Percentiles rank a stretch among this genome's conserved stretches.
Conservation (phyloP, 768 basidiomycete species). For the Tulasnella sp. region DNA sequence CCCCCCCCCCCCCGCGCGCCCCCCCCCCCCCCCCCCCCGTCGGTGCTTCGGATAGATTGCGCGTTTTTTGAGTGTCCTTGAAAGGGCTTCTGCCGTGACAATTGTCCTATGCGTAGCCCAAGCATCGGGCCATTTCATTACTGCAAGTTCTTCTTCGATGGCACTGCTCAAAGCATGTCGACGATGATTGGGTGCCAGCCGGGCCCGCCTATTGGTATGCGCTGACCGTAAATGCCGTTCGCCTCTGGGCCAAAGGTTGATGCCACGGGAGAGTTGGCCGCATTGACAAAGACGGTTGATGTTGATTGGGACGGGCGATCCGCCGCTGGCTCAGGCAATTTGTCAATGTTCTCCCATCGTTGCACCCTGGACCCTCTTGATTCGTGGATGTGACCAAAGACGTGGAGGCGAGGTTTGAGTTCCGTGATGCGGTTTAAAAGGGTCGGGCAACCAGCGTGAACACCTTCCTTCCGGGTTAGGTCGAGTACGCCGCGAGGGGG, state of each 20-base stretch:
- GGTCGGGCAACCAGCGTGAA: conserved; percentile 9
- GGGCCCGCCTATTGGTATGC: not conserved
- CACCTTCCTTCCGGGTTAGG: not conserved
- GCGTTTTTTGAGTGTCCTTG: not conserved
- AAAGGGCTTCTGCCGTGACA: not conserved
- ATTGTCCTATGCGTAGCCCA: not conserved
- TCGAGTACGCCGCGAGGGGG: conserved; percentile 14
- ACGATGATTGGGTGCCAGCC: conserved; percentile 18
- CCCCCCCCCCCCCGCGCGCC: no score
- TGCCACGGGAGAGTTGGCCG: conserved; percentile 6
- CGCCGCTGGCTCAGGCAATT: not conserved
- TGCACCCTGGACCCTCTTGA: conserved; percentile 1
- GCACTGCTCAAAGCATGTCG: not conserved
- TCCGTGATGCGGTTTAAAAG: not conserved
- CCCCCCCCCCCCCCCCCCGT: no score
- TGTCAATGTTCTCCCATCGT: not conserved
- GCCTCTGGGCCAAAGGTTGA: not conserved
- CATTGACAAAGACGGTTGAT: conserved; percentile 16
- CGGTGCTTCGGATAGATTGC: not conserved
- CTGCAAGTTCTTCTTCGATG: not conserved
- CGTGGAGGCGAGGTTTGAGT: conserved; percentile 11
- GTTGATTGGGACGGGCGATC: not conserved
- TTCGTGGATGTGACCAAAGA: conserved; percentile 22
- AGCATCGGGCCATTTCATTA: not conserved
- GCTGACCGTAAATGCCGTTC: not conserved